These are phyloP conservation scores for Cyberlindnera maclurae DNA, from an alignment of 805 yeast species.

Conservation along the genomic window DNA sequence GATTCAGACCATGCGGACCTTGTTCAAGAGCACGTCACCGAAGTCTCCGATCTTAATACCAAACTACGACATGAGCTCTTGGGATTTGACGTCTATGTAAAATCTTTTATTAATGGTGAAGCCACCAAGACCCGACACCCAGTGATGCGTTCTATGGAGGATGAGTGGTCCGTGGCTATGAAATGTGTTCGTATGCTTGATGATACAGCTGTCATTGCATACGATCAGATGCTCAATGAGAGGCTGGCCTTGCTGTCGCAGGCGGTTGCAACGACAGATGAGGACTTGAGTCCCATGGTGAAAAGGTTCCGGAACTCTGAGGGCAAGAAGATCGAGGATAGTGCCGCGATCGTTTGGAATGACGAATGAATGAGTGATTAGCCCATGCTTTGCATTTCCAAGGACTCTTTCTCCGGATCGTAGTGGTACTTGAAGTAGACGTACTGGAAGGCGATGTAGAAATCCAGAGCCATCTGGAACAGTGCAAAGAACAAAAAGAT, in stretches of 20 bases:
- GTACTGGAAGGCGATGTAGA: conserved; percentile 67
- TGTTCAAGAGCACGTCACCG: conserved; percentile 13
- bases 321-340: conserved; percentile 13
- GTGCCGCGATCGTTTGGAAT: conserved; percentile 17
- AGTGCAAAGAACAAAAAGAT: conserved; percentile 65
- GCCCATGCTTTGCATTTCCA: conserved; percentile 10
- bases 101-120: conserved; percentile 31
- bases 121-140: conserved; percentile 17
- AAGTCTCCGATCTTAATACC: conserved; percentile 17
- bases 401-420: conserved; percentile 7
- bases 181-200: conserved; percentile 22
- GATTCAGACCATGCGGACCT: conserved; percentile 7
- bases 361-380: conserved; percentile 9
- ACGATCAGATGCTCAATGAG: conserved; percentile 20
- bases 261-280: conserved; percentile 12
- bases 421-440: conserved; percentile 48
- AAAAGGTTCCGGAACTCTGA: conserved; percentile 23
- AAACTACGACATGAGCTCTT: conserved; percentile 20
- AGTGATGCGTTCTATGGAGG: conserved; percentile 15
- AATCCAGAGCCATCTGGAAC: conserved; percentile 71
- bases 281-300: conserved; percentile 17
- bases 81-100: conserved; percentile 33
- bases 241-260: conserved; percentile 21
- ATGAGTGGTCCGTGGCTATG: conserved; percentile 29
- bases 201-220: conserved; percentile 13